Evolutionary conservation across 2,329 filamentous ascomycete species (phyloP), one percentile per base, ranked within the genome.

Genomic region (Coniosporium tulheliwenetii): DNA sequence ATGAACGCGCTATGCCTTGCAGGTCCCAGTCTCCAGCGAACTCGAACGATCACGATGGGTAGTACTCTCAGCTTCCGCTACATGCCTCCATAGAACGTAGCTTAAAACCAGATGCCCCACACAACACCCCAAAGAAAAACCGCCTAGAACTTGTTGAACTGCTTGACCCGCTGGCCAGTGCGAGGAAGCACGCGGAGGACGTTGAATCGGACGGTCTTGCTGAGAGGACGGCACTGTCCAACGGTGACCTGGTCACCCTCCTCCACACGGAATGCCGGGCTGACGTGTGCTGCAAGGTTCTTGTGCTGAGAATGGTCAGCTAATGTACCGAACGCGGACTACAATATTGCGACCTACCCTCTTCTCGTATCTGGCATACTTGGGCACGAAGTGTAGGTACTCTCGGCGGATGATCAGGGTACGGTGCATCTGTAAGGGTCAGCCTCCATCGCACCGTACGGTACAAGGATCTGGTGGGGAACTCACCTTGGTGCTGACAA

Each of bases 181-280:
- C 87, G 81, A 71, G 89, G 89, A 61, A 96, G 83, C 60, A 98
- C 91, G 63, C 91, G 87, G 65, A 98, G 85, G 65, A 95, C 87
- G 76, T 98, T 98, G 85, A 98, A 98, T 66, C 91, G 91, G 64
- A 94, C 93, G 67, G 91, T 98, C 85, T 98, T 98, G 84, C 81
- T 87, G 62, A 98, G 78, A 63, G 91, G 91, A 70, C 91, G 78
- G 85, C 91, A 98, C 77, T 98, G 91, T 73, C 91, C 91, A 69
- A 98, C 89, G 59, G 89, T 94, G 61, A 98, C 93, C 74, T 89
- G 82, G 73, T 98, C 91, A 79, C 91, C 93, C 67, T 96, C 89
- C 76, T 93, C 84, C 60, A 96, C 87, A 94, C 91, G 91, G 86
- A 98, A 98, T 69, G 89, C 89, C 60, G 91, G 91, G 52, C 87